phyloP scores from a whole-genome alignment of 1,284 basidiomycete species.

The Jaminaea rosea region DNA sequence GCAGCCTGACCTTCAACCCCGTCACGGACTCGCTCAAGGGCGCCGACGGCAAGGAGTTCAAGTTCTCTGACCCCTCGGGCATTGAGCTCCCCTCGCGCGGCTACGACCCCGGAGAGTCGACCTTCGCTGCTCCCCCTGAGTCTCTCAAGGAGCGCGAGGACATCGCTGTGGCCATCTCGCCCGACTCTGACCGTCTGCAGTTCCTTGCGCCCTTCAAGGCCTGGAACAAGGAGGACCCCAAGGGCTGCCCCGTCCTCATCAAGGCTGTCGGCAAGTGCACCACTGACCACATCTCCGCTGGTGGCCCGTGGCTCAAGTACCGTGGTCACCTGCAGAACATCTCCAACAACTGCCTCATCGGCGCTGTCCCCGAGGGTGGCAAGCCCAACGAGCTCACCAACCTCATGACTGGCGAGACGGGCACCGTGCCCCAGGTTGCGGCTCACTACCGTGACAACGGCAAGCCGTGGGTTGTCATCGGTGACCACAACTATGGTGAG shows the following conservation, averaged over 20 bases:
- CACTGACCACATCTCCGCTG: constrained; percentile 65
- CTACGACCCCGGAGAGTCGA: constrained; percentile 93
- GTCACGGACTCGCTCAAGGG: constrained; percentile 81
- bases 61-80: constrained; percentile 81
- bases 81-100: constrained; percentile 86
- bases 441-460: constrained; percentile 79
- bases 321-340: constrained; percentile 98
- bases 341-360: constrained; percentile 90
- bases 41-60: constrained; percentile 91
- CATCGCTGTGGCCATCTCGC: constrained; percentile 78
- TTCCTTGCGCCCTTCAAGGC: constrained; percentile 79
- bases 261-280: constrained; percentile 99
- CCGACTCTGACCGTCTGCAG: constrained; percentile 88
- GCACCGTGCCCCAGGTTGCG: constrained; percentile 71
- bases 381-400: constrained; percentile 81
- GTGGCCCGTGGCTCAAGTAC: constrained; percentile 99
- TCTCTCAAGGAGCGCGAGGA: constrained; percentile 58
- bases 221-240: constrained; percentile 87
- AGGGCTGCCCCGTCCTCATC: constrained; percentile 84
- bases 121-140: constrained; percentile 85
- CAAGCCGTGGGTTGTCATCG: constrained; percentile 89
- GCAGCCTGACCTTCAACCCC: constrained; percentile 91
- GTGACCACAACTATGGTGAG: constrained; percentile 80
- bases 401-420: constrained; percentile 66
- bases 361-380: constrained; percentile 84